Base-by-base conservation (phyloP, 768 basidiomycete genomes). In the Lyophyllum shimeji region DNA sequence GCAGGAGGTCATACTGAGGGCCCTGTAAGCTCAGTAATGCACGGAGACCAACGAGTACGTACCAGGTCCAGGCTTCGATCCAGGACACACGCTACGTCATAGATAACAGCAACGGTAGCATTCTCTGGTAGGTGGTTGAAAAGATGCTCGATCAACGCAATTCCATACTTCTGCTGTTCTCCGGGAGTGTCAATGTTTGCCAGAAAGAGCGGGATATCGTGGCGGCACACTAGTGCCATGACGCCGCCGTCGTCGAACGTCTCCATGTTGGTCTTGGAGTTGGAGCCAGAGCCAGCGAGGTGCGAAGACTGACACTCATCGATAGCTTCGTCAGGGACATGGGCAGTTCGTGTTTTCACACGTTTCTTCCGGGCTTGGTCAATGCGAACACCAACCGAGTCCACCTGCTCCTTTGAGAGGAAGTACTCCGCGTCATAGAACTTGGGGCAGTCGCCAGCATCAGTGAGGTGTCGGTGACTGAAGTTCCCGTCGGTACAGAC, bases 301-400 rank as follows among this genome's bases (percentile, higher is more conserved):
- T 72, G 69, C 0, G 68, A 65, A 1, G 62, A 53, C 50, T 76
- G 45, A 23, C 76, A 78, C 2, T 63, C 60, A 25, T 77, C 69
- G 1, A 78, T 46, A 0, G 71, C 72, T 3, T 63, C 63, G 25
- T 76, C 63, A 1, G 73, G 73, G 0, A 76, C 68, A 15, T 40
- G 8, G 15, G 39, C 5, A n/a, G 17, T 18, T 40, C n/a, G 15
- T 4, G 17, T 9, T 5, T 40, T 40, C 4, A 9, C 17, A 9
- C 39, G n/a, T 40, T n/a, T n/a, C n/a, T 40, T 53, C 49, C 69
- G 42, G 8, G 61, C 59, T 0, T 23, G 5, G 0, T 61, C 58
- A 1, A 79, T 74, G 0, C 56, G 58, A 0, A 39, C n/a, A 0
- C 74, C 72, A 23, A 73, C 65, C 0, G 8, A 25, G 44, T 76